Evolutionary conservation across 805 yeast genomes (phyloP).

Genomic region (Saccharomycopsis sp.): DNA sequence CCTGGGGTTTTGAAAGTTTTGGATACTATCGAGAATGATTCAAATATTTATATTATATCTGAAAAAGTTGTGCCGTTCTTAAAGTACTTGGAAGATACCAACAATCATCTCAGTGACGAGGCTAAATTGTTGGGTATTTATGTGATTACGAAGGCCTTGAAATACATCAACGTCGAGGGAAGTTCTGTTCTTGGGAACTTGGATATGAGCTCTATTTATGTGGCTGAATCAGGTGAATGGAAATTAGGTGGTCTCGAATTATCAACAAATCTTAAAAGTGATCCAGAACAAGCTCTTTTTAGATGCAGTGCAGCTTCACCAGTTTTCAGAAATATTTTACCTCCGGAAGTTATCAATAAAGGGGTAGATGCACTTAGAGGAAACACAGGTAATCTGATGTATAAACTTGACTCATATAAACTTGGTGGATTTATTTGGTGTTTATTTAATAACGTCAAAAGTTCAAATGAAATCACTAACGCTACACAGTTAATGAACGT

Average conservation of each 20-base stretch:
- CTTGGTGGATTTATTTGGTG: slow-evolving; percentile 50
- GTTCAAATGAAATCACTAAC: slow-evolving; percentile 10
- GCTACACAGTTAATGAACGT: slow-evolving; percentile 7
- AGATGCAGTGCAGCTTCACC: slow-evolving; percentile 31
- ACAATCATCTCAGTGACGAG: slow-evolving; percentile 26
- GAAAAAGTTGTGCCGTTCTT: slow-evolving; percentile 57
- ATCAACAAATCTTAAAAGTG: slow-evolving; percentile 30
- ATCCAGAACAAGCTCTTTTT: slow-evolving; percentile 28
- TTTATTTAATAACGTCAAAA: slow-evolving; percentile 31
- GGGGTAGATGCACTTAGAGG: slow-evolving; percentile 37
- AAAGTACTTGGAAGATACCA: slow-evolving; percentile 28
- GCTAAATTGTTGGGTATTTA: slow-evolving; percentile 48
- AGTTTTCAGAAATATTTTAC: slow-evolving; percentile 31
- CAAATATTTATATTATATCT: slow-evolving; percentile 40
- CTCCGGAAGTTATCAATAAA: slow-evolving; percentile 45
- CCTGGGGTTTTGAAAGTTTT: slow-evolving; percentile 63
- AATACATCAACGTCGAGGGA: slow-evolving; percentile 29
- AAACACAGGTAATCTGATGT: slow-evolving; percentile 28
- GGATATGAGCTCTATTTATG: slow-evolving; percentile 49
- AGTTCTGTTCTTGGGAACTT: slow-evolving; percentile 60
- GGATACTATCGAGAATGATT: slow-evolving; percentile 60
- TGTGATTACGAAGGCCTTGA: slow-evolving; percentile 45
- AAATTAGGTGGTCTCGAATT: slow-evolving; percentile 77
- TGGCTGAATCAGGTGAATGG: slow-evolving; percentile 74
- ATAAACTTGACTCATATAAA: slow-evolving; percentile 57